phyloP scores from a whole-genome alignment of 116 monocot species.

The Posidonia oceanica region DNA sequence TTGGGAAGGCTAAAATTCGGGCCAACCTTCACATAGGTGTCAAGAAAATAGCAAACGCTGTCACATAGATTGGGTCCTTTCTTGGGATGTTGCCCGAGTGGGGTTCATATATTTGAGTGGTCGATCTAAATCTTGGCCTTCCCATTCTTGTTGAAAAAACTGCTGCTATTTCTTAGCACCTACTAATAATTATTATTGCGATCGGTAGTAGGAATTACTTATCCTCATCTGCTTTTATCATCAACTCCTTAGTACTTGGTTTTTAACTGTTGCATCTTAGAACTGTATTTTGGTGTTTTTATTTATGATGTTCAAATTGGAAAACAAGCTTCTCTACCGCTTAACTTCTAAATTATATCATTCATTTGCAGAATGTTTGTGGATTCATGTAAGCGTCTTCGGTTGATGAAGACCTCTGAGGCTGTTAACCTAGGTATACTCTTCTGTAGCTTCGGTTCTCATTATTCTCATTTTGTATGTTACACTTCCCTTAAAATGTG shows the following conservation, averaged over 20 bases:
- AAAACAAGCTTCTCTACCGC: not conserved
- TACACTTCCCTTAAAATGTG: too few relatives aligned
- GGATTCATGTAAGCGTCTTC: constrained; percentile 65
- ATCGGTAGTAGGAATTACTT: not conserved
- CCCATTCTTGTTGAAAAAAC: not conserved
- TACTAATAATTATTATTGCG: not conserved
- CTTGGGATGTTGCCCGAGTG: too few relatives aligned
- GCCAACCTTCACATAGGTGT: too few relatives aligned
- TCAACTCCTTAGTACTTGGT: not conserved
- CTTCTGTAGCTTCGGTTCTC: not conserved
- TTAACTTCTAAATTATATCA: not conserved
- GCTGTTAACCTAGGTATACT: constrained; percentile 54
- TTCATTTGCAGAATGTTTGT: constrained; percentile 68
- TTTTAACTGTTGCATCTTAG: not conserved
- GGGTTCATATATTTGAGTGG: too few relatives aligned
- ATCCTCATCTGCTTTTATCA: not conserved
- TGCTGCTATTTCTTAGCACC: not conserved
- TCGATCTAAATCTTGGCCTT: not conserved
- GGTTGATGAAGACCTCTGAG: constrained; percentile 83
- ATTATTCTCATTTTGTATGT: not conserved
- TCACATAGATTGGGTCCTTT: too few relatives aligned
- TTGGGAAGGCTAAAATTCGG: too few relatives aligned
- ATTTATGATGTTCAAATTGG: not conserved
- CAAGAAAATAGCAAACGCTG: too few relatives aligned
- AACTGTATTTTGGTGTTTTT: not conserved